phyloP scores from a whole-genome alignment of 495 filamentous ascomycete species.

The Neurospora sp. region DNA sequence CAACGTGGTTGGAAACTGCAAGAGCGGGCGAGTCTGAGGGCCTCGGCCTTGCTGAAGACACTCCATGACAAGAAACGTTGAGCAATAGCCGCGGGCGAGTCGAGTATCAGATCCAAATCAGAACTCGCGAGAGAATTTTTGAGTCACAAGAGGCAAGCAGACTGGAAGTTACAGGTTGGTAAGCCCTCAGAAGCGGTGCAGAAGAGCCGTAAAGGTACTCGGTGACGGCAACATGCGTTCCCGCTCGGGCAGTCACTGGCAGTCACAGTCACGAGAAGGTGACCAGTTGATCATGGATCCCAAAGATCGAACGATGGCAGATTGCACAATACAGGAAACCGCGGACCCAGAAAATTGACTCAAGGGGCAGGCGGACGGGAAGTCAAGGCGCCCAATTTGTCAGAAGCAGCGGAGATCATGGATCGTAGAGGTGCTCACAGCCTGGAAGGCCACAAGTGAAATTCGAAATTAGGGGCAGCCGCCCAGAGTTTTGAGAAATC shows the following conservation, averaged over 20 bases:
- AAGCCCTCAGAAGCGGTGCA: not conserved
- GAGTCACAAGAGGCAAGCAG: not conserved
- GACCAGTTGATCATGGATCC: not conserved
- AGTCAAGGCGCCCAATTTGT: not conserved
- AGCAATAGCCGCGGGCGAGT: not conserved
- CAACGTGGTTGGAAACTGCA: not conserved
- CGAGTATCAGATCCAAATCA: not conserved
- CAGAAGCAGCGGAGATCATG: not conserved
- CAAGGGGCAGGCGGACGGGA: not conserved
- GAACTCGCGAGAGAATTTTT: not conserved
- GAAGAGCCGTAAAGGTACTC: not conserved
- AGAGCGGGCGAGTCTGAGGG: not conserved
- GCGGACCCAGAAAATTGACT: not conserved
- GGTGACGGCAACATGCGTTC: not conserved
- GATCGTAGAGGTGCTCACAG: not conserved
- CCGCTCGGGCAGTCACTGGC: not conserved
- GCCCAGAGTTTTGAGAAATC: not conserved
- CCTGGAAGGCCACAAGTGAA: not conserved
- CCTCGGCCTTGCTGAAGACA: not conserved
- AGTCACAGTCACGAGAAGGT: not conserved
- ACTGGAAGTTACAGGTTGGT: not conserved
- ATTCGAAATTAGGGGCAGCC: not conserved
- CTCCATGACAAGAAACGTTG: not conserved
- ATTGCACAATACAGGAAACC: not conserved
- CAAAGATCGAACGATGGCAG: not conserved